phyloP scores from a whole-genome alignment of 305 asterid species.

The Fraxinus ornus region DNA sequence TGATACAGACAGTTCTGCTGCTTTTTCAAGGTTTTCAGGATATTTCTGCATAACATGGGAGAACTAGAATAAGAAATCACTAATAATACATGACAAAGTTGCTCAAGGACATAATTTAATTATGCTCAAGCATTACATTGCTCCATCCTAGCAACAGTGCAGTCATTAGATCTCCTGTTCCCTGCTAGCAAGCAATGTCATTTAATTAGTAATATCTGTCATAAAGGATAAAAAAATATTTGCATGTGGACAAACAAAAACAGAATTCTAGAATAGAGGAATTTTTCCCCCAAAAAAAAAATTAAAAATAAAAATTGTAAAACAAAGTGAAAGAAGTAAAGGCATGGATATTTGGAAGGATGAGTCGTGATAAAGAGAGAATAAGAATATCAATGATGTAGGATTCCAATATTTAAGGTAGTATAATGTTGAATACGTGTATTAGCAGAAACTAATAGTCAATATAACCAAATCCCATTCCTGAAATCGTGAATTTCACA shows the following conservation, averaged over 20 bases:
- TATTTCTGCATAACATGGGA: constrained; percentile 56
- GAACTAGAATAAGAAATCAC: constrained; percentile 22
- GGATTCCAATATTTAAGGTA: no score
- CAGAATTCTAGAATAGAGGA: no score
- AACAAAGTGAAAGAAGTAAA: no score
- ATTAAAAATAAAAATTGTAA: no score
- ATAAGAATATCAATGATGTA: no score
- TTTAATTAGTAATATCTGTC: not conserved
- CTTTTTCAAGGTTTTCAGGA: constrained; percentile 77
- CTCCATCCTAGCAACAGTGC: constrained; percentile 98
- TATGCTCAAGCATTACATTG: constrained; percentile 56
- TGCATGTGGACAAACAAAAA: not conserved
- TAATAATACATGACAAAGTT: constrained; percentile 12
- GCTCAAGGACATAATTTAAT: constrained; percentile 18
- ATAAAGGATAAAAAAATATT: not conserved
- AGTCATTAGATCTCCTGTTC: constrained; percentile 94
- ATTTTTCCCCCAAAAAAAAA: no score
- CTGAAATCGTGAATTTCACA: not conserved
- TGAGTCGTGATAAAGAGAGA: no score
- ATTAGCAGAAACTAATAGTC: not conserved
- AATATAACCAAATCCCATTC: not conserved
- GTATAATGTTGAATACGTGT: not conserved
- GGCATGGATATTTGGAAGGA: no score
- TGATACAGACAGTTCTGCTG: constrained; percentile 88
- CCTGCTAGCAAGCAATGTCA: constrained; percentile 52